These are phyloP conservation scores for Fusarium sp. DNA, from an alignment of 2,329 filamentous ascomycete genomes.

Conservation along the genomic window DNA sequence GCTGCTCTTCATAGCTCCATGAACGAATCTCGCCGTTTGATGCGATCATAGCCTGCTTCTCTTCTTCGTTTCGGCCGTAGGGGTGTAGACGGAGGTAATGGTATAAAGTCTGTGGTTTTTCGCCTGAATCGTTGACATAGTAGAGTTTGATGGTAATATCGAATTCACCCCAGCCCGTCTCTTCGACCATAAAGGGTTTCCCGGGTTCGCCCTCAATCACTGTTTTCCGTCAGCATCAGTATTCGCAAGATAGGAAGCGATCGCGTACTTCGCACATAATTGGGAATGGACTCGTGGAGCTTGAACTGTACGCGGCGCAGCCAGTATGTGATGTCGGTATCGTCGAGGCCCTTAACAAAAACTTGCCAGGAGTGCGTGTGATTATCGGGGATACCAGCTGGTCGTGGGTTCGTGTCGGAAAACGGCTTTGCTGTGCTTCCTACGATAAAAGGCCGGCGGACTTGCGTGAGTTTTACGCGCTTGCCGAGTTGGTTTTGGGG, in stretches of 20 bases:
- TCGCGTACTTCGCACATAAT: slow-evolving; percentile 81
- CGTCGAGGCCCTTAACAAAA: slow-evolving; percentile 91
- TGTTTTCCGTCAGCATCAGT: slow-evolving; percentile 50
- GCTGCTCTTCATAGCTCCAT: slow-evolving; percentile 92
- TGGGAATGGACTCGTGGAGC: slow-evolving; percentile 95
- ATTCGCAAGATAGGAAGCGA: not conserved
- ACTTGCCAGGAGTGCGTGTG: slow-evolving; percentile 98
- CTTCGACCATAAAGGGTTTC: slow-evolving; percentile 85
- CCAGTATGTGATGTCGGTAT: slow-evolving; percentile 95
- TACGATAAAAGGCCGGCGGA: slow-evolving; percentile 78
- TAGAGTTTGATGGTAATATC: slow-evolving; percentile 96
- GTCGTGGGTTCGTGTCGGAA: slow-evolving; percentile 85
- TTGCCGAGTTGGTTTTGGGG: slow-evolving; percentile 72
- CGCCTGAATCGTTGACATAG: slow-evolving; percentile 87
- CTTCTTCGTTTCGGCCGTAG: slow-evolving; percentile 85
- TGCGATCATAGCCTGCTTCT: slow-evolving; percentile 72
- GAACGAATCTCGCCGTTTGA: slow-evolving; percentile 77
- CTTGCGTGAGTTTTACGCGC: slow-evolving; percentile 76
- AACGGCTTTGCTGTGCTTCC: slow-evolving; percentile 86
- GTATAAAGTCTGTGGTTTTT: slow-evolving; percentile 97
- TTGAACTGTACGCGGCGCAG: slow-evolving; percentile 98
- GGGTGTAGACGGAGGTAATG: slow-evolving; percentile 93
- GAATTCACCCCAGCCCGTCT: slow-evolving; percentile 99
- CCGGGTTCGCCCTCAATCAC: slow-evolving; percentile 79
- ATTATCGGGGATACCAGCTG: slow-evolving; percentile 83